phyloP scores from a whole-genome alignment of 257 asterid species.

The Sherardia arvensis region DNA sequence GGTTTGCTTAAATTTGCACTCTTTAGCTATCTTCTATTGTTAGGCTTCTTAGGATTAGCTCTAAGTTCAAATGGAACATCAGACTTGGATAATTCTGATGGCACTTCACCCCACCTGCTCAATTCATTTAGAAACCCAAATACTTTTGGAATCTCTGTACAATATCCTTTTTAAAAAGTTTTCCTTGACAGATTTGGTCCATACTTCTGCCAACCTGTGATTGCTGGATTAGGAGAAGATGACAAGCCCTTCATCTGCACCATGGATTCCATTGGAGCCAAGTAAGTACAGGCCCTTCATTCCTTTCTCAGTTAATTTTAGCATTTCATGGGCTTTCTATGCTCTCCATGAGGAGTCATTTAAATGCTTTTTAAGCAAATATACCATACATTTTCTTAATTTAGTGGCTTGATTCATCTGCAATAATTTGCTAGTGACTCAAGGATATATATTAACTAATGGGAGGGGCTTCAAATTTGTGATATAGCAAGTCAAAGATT shows the following conservation, averaged over 20 bases:
- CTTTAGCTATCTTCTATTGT: background rate
- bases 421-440: background rate
- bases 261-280: conserved; percentile 95
- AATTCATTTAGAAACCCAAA: too few species aligned
- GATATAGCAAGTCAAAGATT: too few species aligned
- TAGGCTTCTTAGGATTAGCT: background rate
- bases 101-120: background rate
- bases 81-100: background rate
- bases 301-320: background rate
- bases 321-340: background rate
- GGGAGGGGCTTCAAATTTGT: background rate
- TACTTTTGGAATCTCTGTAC: background rate
- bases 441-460: background rate
- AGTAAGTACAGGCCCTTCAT: conserved; percentile 52
- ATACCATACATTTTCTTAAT: background rate
- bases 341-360: background rate
- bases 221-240: conserved; percentile 88
- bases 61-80: too few species aligned
- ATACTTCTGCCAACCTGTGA: conserved; percentile 93
- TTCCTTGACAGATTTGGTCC: conserved; percentile 68
- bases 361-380: background rate
- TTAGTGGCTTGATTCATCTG: background rate
- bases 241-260: conserved; percentile 97
- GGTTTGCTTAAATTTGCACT: conserved; percentile 32
- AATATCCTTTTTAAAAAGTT: background rate